Percentiles rank a stretch among this genome's conserved stretches.
Evolutionary conservation across 495 filamentous ascomycete species (phyloP).

Genomic region (Amniculicola lignicola): DNA sequence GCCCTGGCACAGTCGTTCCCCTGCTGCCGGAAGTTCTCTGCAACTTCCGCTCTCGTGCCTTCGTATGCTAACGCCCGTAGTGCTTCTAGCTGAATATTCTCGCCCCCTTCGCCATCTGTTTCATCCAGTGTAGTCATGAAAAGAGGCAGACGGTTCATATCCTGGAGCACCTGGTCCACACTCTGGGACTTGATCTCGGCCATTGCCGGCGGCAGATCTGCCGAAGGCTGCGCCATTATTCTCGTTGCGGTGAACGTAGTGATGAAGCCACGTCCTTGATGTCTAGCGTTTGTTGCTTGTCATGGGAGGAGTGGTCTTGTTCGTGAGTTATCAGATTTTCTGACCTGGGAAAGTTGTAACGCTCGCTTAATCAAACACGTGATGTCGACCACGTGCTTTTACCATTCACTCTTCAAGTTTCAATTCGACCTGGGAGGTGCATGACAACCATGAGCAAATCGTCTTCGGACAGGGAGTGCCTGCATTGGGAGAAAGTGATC

Average conservation of each 20-base stretch:
- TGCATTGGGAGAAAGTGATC: too few species aligned
- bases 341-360: too few species aligned
- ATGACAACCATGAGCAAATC: too few species aligned
- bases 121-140: constrained; percentile 94
- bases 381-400: too few species aligned
- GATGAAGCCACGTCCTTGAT: too few species aligned
- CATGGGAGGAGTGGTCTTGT: too few species aligned
- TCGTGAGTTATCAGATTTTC: too few species aligned
- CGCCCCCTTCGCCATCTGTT: constrained; percentile 49
- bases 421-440: too few species aligned
- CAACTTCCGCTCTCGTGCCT: constrained; percentile 79
- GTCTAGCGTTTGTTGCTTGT: too few species aligned
- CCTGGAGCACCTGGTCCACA: constrained; percentile 65
- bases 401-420: too few species aligned
- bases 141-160: constrained; percentile 77
- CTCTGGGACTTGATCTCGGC: constrained; percentile 59
- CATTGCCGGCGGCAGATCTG: constrained; percentile 57
- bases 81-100: constrained; percentile 78
- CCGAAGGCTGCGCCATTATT: constrained; percentile 12
- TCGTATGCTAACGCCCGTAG: constrained; percentile 88
- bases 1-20: constrained; percentile 82
- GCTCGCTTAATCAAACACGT: too few species aligned
- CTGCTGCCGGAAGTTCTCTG: constrained; percentile 73
- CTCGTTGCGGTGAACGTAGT: neutral
- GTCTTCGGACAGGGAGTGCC: too few species aligned